Evolutionary conservation across 345 rosid genomes (phyloP), one percentile per base, ranked within the genome.

Genomic region (Dipteronia sinensis): DNA sequence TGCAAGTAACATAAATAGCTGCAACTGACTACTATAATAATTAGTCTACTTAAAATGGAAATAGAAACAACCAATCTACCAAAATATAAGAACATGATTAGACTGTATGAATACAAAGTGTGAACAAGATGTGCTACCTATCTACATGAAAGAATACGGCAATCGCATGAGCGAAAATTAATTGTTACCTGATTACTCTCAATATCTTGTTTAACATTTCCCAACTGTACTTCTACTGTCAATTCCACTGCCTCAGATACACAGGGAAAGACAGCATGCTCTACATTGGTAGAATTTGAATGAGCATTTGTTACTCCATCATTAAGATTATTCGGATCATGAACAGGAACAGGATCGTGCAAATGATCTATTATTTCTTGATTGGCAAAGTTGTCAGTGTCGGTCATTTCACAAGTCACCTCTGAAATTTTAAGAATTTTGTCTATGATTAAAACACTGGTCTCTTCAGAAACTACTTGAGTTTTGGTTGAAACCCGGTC

Each of bases 351-450:
- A 53, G 82, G 83, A 76, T 76, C 76, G 71, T 74, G 83, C 72
- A 73, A 44, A n/a, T 38, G 70, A 25, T 77, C 82, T 49, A 61
- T 42, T 72, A 78, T 84, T 64, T 84, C 89, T 79, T 69, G 76
- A 74, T 73, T n/a, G 34, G 87, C 53, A 64, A 74, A 78, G 75
- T 53, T 85, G 72, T 81, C 76, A 20, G 65, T 68, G 20, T 73
- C 81, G 64, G 85, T 77, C 72, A 80, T 83, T 78, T 83, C 86
- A 67, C 59, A 63, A 53, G 87, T 79, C 72, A 83, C 93, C 79
- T 81, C 84, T 9, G 92, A 84, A 79, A 89, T 59, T 74, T 86
- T 81, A 19, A 83, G 81, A 10, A 87, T 77, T 79, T 85, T 81
- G 78, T 88, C 90, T 63, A 83, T 80, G 73, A 84, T 63, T 71